Evolutionary conservation across 2,329 filamentous ascomycete species (phyloP).

Genomic region (Xylariaceae sp.): DNA sequence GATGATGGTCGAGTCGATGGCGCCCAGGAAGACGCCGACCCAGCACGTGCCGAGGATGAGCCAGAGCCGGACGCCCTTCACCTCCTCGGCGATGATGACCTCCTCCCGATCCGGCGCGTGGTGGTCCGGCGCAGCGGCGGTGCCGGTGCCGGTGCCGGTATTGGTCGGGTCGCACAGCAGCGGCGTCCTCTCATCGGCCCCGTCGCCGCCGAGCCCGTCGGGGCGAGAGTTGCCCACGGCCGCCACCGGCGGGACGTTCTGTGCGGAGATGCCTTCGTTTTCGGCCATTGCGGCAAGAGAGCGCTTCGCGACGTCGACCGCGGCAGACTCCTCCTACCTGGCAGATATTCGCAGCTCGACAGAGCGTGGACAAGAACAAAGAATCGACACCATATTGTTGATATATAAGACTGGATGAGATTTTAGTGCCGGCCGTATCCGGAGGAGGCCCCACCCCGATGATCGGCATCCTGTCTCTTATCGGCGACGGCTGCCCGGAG

Average conservation of each 20-base stretch:
- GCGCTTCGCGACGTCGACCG: too few species aligned
- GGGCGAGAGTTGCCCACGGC: constrained; percentile 4
- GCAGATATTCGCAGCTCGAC: too few species aligned
- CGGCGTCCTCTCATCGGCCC: constrained; percentile 2
- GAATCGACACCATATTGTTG: too few species aligned
- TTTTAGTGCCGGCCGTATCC: too few species aligned
- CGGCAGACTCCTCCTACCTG: too few species aligned
- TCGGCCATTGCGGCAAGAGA: constrained; percentile 13
- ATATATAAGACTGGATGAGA: too few species aligned
- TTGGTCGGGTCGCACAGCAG: constrained; percentile 1
- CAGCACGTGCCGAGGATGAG: constrained; percentile 50
- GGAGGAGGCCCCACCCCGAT: too few species aligned
- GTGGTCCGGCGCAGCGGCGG: constrained; percentile 17
- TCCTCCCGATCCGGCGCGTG: constrained; percentile 32
- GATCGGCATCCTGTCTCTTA: too few species aligned
- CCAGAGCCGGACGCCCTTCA: constrained; percentile 40
- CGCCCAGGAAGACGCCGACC: constrained; percentile 56
- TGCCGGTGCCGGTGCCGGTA: not conserved
- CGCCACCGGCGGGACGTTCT: constrained; percentile 1
- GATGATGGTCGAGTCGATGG: constrained; percentile 72
- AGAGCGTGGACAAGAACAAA: too few species aligned
- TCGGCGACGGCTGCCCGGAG: too few species aligned
- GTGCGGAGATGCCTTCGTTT: constrained; percentile 5
- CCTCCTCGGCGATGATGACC: constrained; percentile 39
- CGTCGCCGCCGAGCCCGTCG: not conserved